Base-by-base conservation (phyloP, 768 basidiomycete genomes). In the Cytidiella melzeri region DNA sequence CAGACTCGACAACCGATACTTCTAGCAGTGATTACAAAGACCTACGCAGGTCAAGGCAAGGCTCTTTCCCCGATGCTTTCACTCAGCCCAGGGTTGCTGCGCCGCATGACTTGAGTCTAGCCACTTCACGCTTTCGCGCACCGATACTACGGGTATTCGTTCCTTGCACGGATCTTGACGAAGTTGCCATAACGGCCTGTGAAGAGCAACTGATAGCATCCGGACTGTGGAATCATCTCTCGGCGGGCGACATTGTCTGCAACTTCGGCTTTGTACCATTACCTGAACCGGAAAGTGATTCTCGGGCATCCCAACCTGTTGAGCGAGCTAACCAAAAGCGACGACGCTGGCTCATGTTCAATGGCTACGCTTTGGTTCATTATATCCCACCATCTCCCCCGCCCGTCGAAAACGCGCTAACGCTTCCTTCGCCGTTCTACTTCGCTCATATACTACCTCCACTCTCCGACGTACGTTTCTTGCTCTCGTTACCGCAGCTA, bases 221-320 rank as follows among this genome's bases (percentile, higher is more conserved):
- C 1, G 84, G 79, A 0, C 73, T 92, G 4, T 90, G 87, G 87
- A 66, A 73, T 5, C 77, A 87, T 58, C 72, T 92, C n/a, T 87
- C 83, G 1, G 74, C 74, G 0, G 89, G 89, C 0, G 89, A 92
- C 57, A 65, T 90, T 30, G 73, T 92, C 19, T 88, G 83, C 60
- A 92, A 92, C 64, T 73, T 92, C 41, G 89, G 89, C 5, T 89
- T 81, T 57, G 71, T 92, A 13, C 85, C 84, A 1, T 67, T 74
- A 0, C 59, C 60, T 0, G 59, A 63, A 3, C 15, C 48, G 15
- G 66, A 60, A 11, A 40, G 18, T 57, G 61, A 38, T n/a, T 53
- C n/a, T 36, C 66, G 47, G 66, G 66, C 9, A n/a, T 43, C 44
- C 34, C 46, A 23, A 18, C 30, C 18, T 63, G 66, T 7, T 52